A percentile compares a stretch with the other conserved stretches of the same genome.
phyloP scores from a whole-genome alignment of 2,329 filamentous ascomycete genomes.

The Colletotrichum zoysiae region DNA sequence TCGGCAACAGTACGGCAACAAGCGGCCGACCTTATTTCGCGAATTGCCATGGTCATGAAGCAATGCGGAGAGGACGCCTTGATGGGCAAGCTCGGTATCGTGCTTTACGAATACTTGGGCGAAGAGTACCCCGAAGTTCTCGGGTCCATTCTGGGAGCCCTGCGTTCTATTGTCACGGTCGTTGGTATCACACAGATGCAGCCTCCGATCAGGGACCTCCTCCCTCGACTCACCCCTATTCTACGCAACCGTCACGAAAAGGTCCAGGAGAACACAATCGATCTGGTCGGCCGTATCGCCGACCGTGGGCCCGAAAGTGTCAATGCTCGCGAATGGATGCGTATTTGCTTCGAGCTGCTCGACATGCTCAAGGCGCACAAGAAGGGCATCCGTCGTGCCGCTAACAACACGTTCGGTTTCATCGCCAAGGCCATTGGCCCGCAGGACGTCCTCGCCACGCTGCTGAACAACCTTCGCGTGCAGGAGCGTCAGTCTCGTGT shows the following conservation, averaged over 20 bases:
- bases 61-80: slow-evolving; percentile 96
- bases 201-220: slow-evolving; percentile 94
- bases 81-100: slow-evolving; percentile 94
- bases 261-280: slow-evolving; percentile 99
- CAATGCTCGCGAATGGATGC: slow-evolving; percentile 99
- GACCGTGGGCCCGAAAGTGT: slow-evolving; percentile 97
- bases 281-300: slow-evolving; percentile 96
- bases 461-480: slow-evolving; percentile 96
- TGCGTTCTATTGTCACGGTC: slow-evolving; percentile 96
- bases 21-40: slow-evolving; percentile 94
- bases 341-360: slow-evolving; percentile 97
- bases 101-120: slow-evolving; percentile 97
- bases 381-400: slow-evolving; percentile 97
- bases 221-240: slow-evolving; percentile 97
- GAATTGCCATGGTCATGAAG: slow-evolving; percentile 99
- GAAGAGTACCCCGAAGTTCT: slow-evolving; percentile 99
- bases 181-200: slow-evolving; percentile 99
- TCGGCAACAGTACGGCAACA: slow-evolving; percentile 96
- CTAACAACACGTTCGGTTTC: slow-evolving; percentile 99
- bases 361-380: slow-evolving; percentile 99
- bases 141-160: slow-evolving; percentile 93
- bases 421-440: slow-evolving; percentile 99
- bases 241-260: slow-evolving; percentile 98
- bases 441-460: slow-evolving; percentile 93
- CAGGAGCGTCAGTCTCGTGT: slow-evolving; percentile 98